Evolutionary conservation across 2,329 filamentous ascomycete genomes (phyloP).

Genomic region (Decorospora gaudefroyi): DNA sequence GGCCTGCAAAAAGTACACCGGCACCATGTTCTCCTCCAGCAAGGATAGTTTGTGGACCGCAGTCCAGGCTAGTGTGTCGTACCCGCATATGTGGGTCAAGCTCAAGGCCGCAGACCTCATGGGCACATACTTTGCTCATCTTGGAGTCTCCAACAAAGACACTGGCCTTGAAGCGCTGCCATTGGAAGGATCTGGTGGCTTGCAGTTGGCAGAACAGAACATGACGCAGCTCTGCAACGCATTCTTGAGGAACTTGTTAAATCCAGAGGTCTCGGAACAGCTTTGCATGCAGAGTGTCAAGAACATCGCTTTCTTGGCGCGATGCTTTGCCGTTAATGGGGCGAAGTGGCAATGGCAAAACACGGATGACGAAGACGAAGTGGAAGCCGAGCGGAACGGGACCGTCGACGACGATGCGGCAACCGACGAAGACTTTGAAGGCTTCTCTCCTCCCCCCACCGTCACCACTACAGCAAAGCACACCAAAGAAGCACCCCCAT

Average conservation of each 20-base stretch:
- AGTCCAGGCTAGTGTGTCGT: constrained; percentile 70
- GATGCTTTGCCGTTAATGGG: constrained; percentile 64
- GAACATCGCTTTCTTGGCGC: constrained; percentile 81
- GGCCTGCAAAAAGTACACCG: constrained; percentile 68
- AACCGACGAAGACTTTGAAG: constrained; percentile 41
- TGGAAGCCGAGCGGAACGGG: too few species aligned
- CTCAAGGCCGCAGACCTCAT: constrained; percentile 74
- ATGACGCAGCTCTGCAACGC: constrained; percentile 64
- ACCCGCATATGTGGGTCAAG: constrained; percentile 74
- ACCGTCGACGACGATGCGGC: constrained; percentile 44
- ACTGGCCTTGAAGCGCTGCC: constrained; percentile 61
- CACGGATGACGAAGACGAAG: constrained; percentile 49
- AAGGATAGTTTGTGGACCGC: constrained; percentile 71
- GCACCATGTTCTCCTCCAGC: constrained; percentile 63
- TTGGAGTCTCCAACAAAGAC: constrained; percentile 66
- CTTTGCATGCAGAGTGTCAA: constrained; percentile 79
- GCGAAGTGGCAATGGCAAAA: constrained; percentile 53
- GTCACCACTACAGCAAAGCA: constrained; percentile 21
- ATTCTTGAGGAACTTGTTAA: constrained; percentile 64
- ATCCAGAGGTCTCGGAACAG: constrained; percentile 68
- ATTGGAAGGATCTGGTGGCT: constrained; percentile 70
- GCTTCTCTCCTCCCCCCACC: constrained; percentile 32
- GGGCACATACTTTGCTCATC: constrained; percentile 77
- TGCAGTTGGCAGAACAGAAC: constrained; percentile 67
- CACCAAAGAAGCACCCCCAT: constrained; percentile 39